Base-by-base conservation (phyloP, 129 eudicot genomes). In the Logfia minima region DNA sequence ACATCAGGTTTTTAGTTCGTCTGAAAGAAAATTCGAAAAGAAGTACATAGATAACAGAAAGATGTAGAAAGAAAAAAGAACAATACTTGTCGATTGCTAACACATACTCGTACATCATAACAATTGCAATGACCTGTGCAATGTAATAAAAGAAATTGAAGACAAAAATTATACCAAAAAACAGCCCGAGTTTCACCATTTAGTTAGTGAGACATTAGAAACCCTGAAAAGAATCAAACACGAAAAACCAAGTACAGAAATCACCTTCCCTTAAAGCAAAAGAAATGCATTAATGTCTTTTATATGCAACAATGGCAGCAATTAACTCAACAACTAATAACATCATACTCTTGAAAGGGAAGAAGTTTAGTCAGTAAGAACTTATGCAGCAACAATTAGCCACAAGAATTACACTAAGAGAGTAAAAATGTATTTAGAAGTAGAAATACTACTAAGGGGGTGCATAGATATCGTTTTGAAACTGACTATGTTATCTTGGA, bases 251-350 rank as follows among this genome's bases (percentile, higher is more conserved):
- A 72, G 3, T 11, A 70, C 61, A 70, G 52, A 16, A 45, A 48
- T 21, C 22, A 6, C 61, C 63, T 26, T 48, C 45, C 75, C 63
- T 68, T 16, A 28, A 68, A 68, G 56, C 56, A 68, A 68, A 43
- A 68, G 45, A 53, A 11, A 48, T 23, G 61, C 17, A 48, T 71
- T 71, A 4, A 68, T 3, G 56, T 9, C 56, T 5, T 35, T 68
- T 55, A 7, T 24, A 53, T 68, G 72, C 72, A 52, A 31, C 48
- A 71, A 71, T 31, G 48, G 18, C 43, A 71, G 53, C 64, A 53
- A 55, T 32, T 4, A 32, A 53, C 28, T 72, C 48, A 3, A 70
- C 6, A 18, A 61, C 22, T 35, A 39, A 19, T 23, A 39, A 74
- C 39, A 39, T 51, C 11, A 23, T 16, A 37, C 0, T 74, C 69